Percentiles rank a stretch among this genome's conserved stretches.
Evolutionary conservation across 495 filamentous ascomycete species (phyloP).

Genomic region (Penicillium lagena): DNA sequence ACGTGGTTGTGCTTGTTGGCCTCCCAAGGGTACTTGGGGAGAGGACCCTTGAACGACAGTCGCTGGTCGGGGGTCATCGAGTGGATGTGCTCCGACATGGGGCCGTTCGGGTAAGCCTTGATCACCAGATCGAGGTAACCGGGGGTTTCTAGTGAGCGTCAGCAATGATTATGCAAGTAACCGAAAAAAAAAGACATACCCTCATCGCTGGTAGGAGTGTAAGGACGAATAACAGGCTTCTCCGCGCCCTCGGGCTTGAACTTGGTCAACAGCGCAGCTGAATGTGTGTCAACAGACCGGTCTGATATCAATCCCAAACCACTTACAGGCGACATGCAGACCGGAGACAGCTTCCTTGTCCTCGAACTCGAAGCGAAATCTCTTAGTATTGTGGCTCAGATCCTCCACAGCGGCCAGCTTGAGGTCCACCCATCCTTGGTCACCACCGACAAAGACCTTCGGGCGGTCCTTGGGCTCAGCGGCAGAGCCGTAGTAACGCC

Average conservation of each 20-base stretch:
- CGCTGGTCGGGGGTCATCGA: conserved; percentile 70
- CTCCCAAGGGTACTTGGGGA: conserved; percentile 88
- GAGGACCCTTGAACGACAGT: conserved; percentile 87
- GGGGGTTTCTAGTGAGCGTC: conserved; percentile 43
- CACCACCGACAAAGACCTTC: conserved; percentile 55
- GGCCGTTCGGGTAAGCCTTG: conserved; percentile 83
- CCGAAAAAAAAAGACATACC: conserved; percentile 39
- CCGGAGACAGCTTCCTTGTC: conserved; percentile 79
- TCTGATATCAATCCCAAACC: not conserved
- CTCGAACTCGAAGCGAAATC: conserved; percentile 74
- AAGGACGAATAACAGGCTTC: conserved; percentile 82
- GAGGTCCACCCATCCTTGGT: conserved; percentile 78
- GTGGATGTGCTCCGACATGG: conserved; percentile 88
- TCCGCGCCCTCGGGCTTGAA: conserved; percentile 70
- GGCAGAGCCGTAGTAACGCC: conserved; percentile 31
- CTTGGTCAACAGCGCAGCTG: conserved; percentile 77
- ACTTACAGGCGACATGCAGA: conserved; percentile 64
- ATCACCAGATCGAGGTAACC: conserved; percentile 86
- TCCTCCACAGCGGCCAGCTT: conserved; percentile 70
- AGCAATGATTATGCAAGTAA: not conserved
- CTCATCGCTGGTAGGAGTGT: conserved; percentile 87
- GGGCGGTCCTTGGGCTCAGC: conserved; percentile 33
- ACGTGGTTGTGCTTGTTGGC: conserved; percentile 95
- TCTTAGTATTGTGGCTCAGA: conserved; percentile 88
- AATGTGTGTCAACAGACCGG: conserved; percentile 2